Evolutionary conservation across 1,139 yeast genomes (phyloP).

Genomic region (Geotrichum klebahnii): DNA sequence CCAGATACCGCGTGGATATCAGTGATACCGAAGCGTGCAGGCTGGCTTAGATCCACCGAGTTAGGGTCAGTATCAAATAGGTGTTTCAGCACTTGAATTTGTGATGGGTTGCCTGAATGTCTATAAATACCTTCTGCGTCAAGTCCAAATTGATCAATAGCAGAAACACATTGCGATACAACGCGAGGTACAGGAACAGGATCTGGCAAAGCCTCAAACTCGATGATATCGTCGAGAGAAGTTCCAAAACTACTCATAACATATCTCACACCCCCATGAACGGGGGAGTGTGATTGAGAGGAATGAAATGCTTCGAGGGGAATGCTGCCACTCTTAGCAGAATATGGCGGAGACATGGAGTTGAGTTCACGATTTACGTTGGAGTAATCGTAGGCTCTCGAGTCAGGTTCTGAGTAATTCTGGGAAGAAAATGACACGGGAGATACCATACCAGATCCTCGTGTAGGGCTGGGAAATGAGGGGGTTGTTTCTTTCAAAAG

Average conservation of each 20-base stretch:
- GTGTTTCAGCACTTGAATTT: constrained; percentile 67
- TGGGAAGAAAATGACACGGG: constrained; percentile 1
- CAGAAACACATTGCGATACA: constrained; percentile 82
- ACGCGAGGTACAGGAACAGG: constrained; percentile 63
- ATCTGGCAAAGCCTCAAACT: constrained; percentile 64
- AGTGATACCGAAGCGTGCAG: constrained; percentile 42
- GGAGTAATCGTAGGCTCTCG: constrained; percentile 2
- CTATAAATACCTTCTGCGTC: constrained; percentile 87
- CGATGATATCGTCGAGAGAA: constrained; percentile 68
- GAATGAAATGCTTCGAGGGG: background rate
- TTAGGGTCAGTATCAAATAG: constrained; percentile 77
- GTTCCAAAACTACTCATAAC: constrained; percentile 62
- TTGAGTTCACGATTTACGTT: constrained; percentile 1
- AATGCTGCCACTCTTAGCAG: background rate
- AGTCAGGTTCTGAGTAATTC: background rate
- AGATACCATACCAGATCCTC: background rate
- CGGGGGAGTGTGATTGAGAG: background rate
- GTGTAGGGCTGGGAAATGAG: background rate
- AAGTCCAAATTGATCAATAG: constrained; percentile 77
- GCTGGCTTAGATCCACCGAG: constrained; percentile 55
- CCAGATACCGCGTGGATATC: constrained; percentile 61
- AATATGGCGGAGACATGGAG: background rate
- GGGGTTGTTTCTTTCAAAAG: background rate
- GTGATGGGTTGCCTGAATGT: constrained; percentile 71
- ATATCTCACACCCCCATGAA: background rate